phyloP scores from a whole-genome alignment of 257 asterid species.

The Gentiana macrophylla region DNA sequence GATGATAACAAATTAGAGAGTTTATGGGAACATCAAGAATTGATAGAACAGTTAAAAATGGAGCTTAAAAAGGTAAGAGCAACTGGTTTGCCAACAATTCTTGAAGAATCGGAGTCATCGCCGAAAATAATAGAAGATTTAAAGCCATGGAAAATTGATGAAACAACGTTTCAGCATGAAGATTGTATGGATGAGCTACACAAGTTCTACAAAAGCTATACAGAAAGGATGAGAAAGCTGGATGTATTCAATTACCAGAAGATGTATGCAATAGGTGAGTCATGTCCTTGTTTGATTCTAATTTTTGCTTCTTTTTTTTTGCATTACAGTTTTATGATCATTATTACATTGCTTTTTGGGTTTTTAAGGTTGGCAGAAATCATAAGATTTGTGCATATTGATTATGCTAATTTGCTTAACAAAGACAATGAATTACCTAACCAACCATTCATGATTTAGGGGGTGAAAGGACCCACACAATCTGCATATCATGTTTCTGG shows the following conservation, averaged over 20 bases:
- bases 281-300: background rate
- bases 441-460: constrained; percentile 9
- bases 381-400: constrained; percentile 7
- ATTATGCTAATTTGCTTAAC: constrained; percentile 5
- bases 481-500: constrained; percentile 12
- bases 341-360: too few species aligned
- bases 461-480: constrained; percentile 32
- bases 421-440: background rate
- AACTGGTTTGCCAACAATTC: constrained; percentile 83
- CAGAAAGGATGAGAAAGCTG: constrained; percentile 77
- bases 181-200: constrained; percentile 80
- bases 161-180: constrained; percentile 39
- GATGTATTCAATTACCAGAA: constrained; percentile 95
- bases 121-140: constrained; percentile 60
- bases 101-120: constrained; percentile 79
- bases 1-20: constrained; percentile 59
- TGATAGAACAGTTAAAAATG: constrained; percentile 82
- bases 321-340: background rate
- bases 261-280: constrained; percentile 97
- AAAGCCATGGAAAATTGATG: constrained; percentile 93
- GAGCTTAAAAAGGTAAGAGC: constrained; percentile 72
- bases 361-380: background rate
- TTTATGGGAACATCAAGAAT: constrained; percentile 97
- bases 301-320: background rate
- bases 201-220: constrained; percentile 67